Base-by-base conservation (phyloP, 345 rosid genomes). In the Streptanthus diversifolius region DNA sequence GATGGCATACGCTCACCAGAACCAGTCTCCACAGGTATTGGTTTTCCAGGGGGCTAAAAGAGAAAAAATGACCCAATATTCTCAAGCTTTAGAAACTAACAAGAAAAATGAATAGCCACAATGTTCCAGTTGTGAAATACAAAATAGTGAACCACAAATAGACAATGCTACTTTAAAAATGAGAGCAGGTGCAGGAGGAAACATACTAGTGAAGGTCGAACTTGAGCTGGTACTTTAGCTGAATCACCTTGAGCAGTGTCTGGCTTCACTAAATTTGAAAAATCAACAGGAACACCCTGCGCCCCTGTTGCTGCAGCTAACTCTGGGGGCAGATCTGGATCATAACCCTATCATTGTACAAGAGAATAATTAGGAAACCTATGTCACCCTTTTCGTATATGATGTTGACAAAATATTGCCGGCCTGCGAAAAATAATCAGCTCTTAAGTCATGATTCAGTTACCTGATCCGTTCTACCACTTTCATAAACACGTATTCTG, bases 251-350 rank as follows among this genome's bases (percentile, higher is more conserved):
- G 92, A 63, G 83, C 86, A 55, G 62, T 81, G 61, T 88, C 93
- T 59, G 66, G 72, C 83, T 85, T 91, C 68, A 79, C 86, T 69
- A 82, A 39, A 82, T 77, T 86, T 63, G 82, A 75, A 84, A 73
- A 81, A 52, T 75, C 95, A 81, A 76, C 82, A 64, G 85, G 66
- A 80, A 66, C 75, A 77, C 84, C 98, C 80, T 83, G 93, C 18
- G 79, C 73, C 10, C 96, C 96, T 36, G 96, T 76, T 29, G 98
- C 99, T 70, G 97, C 99, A 66, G 92, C 99, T 75, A 95, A 84
- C 83, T 95, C 99, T 41, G 98, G 98, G 37, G 99, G 99, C 67
- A 95, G 76, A 79, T 95, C 98, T 41, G 98, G 99, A 85, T 95
- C 99, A 59, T 81, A 95, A 49, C 87, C 93, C 99, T 95, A 73